These are phyloP conservation scores for Mentha longifolia DNA, from an alignment of 257 asterid genomes.

Conservation along the genomic window DNA sequence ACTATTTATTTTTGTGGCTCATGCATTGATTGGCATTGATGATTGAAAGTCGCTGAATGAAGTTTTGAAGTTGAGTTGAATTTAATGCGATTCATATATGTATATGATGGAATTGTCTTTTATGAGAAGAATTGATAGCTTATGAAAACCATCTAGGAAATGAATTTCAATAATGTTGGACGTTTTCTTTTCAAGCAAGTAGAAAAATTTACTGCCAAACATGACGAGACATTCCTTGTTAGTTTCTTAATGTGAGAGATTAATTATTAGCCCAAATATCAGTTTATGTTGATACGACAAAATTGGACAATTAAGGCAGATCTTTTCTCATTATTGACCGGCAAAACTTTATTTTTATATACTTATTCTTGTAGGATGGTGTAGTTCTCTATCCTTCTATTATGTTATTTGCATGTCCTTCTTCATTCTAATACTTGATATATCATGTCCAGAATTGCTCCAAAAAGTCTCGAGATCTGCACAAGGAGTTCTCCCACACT, in stretches of 20 bases:
- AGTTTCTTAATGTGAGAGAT: neutral
- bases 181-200: too few relatives aligned
- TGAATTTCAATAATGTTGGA: neutral
- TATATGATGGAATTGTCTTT: neutral
- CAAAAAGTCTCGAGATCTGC: neutral
- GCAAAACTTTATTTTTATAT: too few relatives aligned
- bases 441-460: constrained; percentile 1
- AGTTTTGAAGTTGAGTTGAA: constrained; percentile 1
- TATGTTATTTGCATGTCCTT: neutral
- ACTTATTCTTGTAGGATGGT: neutral
- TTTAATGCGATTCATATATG: neutral
- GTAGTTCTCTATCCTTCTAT: neutral
- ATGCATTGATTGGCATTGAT: constrained; percentile 2
- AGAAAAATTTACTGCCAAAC: neutral
- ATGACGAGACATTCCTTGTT: neutral
- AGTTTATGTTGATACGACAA: neutral
- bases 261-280: neutral
- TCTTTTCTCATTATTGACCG: too few relatives aligned
- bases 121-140: neutral
- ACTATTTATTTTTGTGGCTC: constrained; percentile 3
- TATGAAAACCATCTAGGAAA: neutral
- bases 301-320: too few relatives aligned
- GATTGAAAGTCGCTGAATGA: neutral
- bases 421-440: neutral
- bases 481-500: neutral